Conservation (phyloP, 345 rosid genomes). For the Citrus medica region DNA sequence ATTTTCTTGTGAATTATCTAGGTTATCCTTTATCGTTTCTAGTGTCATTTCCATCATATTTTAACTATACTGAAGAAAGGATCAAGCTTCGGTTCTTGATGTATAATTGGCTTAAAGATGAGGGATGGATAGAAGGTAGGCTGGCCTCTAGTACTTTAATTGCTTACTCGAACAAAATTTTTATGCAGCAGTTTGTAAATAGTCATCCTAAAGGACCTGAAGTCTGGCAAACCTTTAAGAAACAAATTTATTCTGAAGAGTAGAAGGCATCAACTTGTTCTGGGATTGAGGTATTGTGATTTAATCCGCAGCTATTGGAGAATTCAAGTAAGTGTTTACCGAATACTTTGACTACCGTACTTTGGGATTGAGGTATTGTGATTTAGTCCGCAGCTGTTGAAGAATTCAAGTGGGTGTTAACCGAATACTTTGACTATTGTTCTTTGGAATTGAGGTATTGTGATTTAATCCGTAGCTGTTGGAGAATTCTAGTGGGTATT, state of each 20-base stretch:
- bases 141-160: constrained; percentile 50
- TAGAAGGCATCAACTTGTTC: not conserved
- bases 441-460: too few species aligned
- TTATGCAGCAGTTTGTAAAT: constrained; percentile 37
- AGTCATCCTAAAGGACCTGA: constrained; percentile 58
- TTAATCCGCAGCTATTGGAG: too few species aligned
- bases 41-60: constrained; percentile 49
- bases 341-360: too few species aligned
- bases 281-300: too few species aligned
- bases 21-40: constrained; percentile 54
- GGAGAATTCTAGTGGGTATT: too few species aligned
- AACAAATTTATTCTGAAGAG: constrained; percentile 22
- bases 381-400: too few species aligned
- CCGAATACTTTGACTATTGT: too few species aligned
- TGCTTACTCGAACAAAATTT: constrained; percentile 34
- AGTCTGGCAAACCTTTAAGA: constrained; percentile 60
- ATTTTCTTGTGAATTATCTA: constrained; percentile 42
- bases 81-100: constrained; percentile 52
- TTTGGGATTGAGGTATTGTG: too few species aligned
- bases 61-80: constrained; percentile 43
- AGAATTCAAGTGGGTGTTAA: too few species aligned
- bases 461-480: too few species aligned
- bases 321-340: too few species aligned
- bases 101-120: constrained; percentile 67
- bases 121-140: constrained; percentile 30